Percentiles rank a stretch among this genome's conserved stretches.
Conservation (phyloP, 2,329 filamentous ascomycete species). For the Microsporum ferrugineum region DNA sequence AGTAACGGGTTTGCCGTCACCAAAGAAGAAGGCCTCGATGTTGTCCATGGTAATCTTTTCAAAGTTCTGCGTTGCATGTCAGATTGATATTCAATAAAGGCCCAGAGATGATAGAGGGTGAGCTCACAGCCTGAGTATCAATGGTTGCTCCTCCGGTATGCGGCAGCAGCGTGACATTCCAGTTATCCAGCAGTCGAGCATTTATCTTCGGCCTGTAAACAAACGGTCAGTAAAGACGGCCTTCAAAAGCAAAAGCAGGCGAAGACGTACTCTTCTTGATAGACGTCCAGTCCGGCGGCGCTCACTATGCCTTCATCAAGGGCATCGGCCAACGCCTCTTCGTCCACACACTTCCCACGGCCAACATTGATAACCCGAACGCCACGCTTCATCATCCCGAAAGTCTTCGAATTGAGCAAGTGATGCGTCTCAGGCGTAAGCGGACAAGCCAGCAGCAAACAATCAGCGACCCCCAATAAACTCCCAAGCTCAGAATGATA, state of each 20-base stretch:
- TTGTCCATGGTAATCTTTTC: conserved; percentile 15
- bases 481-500: conserved; percentile 12
- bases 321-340: conserved; percentile 58
- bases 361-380: conserved; percentile 66
- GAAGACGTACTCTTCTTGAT: conserved; percentile 50
- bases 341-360: conserved; percentile 62
- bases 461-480: conserved; percentile 12
- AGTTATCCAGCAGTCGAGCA: conserved; percentile 13
- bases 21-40: conserved; percentile 15
- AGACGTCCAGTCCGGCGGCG: conserved; percentile 62
- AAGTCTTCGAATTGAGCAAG: conserved; percentile 55
- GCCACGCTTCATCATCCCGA: conserved; percentile 58
- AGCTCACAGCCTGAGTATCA: conserved; percentile 12
- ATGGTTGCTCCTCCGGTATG: conserved; percentile 13
- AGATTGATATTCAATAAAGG: no score
- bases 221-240: neutral
- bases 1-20: conserved; percentile 15
- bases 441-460: conserved; percentile 14
- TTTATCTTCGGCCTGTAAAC: conserved; percentile 11
- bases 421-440: conserved; percentile 49
- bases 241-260: neutral
- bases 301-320: conserved; percentile 53
- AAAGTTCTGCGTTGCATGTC: conserved; percentile 10
- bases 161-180: conserved; percentile 13
- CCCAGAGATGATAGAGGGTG: neutral